Percentiles rank a stretch among this genome's conserved stretches.
Evolutionary conservation across 768 basidiomycete species (phyloP).

Genomic region (Trametes sanguinea): DNA sequence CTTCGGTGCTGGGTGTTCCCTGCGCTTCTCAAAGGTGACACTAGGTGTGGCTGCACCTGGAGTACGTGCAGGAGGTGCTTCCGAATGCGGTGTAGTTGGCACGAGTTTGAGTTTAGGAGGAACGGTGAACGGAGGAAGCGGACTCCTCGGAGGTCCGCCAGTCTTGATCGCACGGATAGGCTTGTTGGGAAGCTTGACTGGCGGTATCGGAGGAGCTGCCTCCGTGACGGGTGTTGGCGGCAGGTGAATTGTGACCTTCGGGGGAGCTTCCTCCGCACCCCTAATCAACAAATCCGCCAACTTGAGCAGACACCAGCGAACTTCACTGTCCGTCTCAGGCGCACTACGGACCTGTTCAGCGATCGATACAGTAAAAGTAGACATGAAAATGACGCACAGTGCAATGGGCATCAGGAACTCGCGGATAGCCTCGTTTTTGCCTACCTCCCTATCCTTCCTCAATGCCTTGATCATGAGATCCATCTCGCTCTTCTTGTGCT

Average conservation of each 20-base stretch:
- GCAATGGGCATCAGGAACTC: slow-evolving; percentile 82
- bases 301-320: slow-evolving; percentile 90
- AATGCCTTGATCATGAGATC: slow-evolving; percentile 86
- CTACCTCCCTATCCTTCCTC: slow-evolving; percentile 83
- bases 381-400: slow-evolving; percentile 54
- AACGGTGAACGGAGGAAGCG: slow-evolving; percentile 32
- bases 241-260: slow-evolving; percentile 85
- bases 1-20: slow-evolving; percentile 24
- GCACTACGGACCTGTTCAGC: slow-evolving; percentile 45
- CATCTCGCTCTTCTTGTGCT: slow-evolving; percentile 79
- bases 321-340: slow-evolving; percentile 80
- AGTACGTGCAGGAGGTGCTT: slow-evolving; percentile 31
- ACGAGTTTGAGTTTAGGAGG: slow-evolving; percentile 64
- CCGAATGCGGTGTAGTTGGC: slow-evolving; percentile 32
- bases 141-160: slow-evolving; percentile 37
- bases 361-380: neutral
- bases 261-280: slow-evolving; percentile 79
- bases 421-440: slow-evolving; percentile 75
- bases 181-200: slow-evolving; percentile 55
- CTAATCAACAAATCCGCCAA: slow-evolving; percentile 86
- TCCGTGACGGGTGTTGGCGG: slow-evolving; percentile 73
- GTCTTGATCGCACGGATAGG: slow-evolving; percentile 37
- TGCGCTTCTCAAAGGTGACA: slow-evolving; percentile 5
- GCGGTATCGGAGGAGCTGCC: slow-evolving; percentile 52
- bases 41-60: slow-evolving; percentile 27